Evolutionary conservation across 257 asterid genomes (phyloP).

Genomic region (Nicotiana benthamiana): DNA sequence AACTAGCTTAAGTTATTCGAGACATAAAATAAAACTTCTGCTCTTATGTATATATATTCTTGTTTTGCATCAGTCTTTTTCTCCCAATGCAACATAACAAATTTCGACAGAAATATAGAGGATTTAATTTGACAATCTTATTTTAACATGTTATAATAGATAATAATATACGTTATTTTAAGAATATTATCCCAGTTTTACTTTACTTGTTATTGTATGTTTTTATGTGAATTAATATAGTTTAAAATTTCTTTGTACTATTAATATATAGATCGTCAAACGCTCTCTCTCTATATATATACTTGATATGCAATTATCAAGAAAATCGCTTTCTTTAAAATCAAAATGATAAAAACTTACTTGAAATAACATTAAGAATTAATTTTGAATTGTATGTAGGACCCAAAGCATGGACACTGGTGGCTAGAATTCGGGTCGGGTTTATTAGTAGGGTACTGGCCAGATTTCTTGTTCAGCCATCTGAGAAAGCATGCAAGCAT

Average conservation of each 20-base stretch:
- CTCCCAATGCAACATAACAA: neutral
- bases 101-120: neutral
- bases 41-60: neutral
- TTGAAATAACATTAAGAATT: neutral
- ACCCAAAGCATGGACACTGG: conserved; percentile 97
- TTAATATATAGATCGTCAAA: neutral
- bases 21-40: no score
- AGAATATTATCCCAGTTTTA: neutral
- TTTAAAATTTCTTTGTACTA: no score
- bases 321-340: neutral
- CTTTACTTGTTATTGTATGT: neutral
- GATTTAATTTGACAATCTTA: neutral
- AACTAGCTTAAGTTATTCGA: no score
- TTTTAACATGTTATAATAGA: neutral
- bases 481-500: conserved; percentile 67
- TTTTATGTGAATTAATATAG: neutral
- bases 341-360: no score
- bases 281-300: no score
- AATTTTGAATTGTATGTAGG: conserved; percentile 28
- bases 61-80: neutral
- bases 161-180: neutral
- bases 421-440: conserved; percentile 90
- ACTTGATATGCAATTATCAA: neutral
- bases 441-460: conserved; percentile 85
- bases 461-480: conserved; percentile 64